A percentile compares a stretch with the other conserved stretches of the same genome.
Conservation (phyloP, 225 moss, liverwort and hornwort species). For the Climacium dendroides region DNA sequence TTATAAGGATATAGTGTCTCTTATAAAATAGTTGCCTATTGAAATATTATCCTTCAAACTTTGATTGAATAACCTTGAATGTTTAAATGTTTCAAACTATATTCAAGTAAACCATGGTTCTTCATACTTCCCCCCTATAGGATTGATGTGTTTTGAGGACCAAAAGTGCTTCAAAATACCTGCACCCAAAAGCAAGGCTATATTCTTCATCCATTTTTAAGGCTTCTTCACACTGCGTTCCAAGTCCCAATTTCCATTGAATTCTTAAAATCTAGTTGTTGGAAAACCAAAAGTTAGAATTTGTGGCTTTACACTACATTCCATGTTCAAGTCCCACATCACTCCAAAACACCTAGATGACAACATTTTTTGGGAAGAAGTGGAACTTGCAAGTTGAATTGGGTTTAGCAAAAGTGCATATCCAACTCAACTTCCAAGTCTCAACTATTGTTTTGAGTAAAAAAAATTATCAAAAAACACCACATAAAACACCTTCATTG, state of each 20-base stretch:
- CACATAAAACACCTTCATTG: neutral
- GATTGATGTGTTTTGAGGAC: neutral
- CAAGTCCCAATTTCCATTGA: neutral
- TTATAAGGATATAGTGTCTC: too few relatives aligned
- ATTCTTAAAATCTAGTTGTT: neutral
- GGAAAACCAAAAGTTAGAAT: neutral
- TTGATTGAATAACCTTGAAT: neutral
- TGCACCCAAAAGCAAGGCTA: neutral
- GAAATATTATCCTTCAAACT: neutral
- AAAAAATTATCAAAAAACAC: neutral
- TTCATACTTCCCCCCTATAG: fast-evolving
- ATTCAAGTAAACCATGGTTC: neutral
- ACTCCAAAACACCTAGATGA: neutral
- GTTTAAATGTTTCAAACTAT: neutral
- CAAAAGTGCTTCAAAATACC: neutral
- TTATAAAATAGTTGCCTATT: neutral
- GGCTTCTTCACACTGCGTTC: fast-evolving
- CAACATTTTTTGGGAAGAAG: fast-evolving
- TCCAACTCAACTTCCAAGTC: fast-evolving
- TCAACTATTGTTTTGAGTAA: neutral
- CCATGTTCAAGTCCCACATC: neutral
- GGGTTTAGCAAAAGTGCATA: neutral
- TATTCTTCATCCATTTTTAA: neutral
- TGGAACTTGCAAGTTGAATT: neutral
- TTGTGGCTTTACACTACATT: neutral